Base-by-base conservation (phyloP, 1,284 basidiomycete species). In the Puccinia novopanici region DNA sequence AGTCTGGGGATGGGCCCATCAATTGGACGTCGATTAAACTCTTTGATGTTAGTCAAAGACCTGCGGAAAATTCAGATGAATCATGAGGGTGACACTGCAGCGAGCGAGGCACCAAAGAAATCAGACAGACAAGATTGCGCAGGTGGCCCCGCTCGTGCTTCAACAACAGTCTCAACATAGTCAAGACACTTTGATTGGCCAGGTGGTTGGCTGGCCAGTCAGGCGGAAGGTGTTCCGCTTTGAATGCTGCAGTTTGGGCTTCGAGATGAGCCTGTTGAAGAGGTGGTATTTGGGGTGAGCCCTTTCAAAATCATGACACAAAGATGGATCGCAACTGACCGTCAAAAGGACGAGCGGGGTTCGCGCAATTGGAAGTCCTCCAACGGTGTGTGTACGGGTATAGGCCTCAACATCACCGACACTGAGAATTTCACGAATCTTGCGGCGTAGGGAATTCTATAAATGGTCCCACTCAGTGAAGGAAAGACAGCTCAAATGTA, bases 31-130 rank as follows among this genome's bases (percentile, higher is more conserved):
- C 40, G 24, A 24, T 67, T 67, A 40, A 45, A 67, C 12, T 22
- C 37, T 17, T 67, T 67, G 65, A 67, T 9, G 24, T 67, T 67
- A 17, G 40, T 67, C 45, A 67, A 67, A 6, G 45, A 40, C 65
- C n/a, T n/a, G n/a, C n/a, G n/a, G n/a, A n/a, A n/a, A n/a, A n/a
- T n/a, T n/a, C n/a, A n/a, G n/a, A n/a, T n/a, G n/a, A n/a, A n/a
- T n/a, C n/a, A n/a, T n/a, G n/a, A n/a, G n/a, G n/a, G n/a, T 65
- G 40, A 65, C 24, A 63, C 34, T 34, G 17, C 17, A 63, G 24
- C 24, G 19, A 40, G 22, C 9, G 52, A 54, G 19, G 19, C 5
- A 54, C 12, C 52, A 54, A 54, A 54, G 22, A 4, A 57, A 22
- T 8, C 9, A 9, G 9, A 65, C 61, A 40, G 15, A 67, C 65